Evolutionary conservation across 257 asterid species (phyloP), one percentile per base, ranked within the genome.

Genomic region (Solanum commersonii): DNA sequence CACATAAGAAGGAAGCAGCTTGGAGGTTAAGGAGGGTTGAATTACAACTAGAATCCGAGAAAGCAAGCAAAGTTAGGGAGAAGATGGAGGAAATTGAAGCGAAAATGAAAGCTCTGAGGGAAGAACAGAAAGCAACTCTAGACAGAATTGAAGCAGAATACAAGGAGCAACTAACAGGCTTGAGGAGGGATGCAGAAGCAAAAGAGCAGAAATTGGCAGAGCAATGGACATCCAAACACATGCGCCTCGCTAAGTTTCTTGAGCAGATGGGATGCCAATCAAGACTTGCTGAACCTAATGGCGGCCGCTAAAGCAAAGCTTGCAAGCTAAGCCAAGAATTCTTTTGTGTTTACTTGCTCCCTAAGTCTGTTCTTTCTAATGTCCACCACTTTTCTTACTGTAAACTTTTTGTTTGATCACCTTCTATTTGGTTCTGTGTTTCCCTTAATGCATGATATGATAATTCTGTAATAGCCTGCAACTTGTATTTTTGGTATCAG

Each of bases 171-270:
- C 70, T 97, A 6, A 95, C 94, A 0, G 98, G 98, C 8, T 79
- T 97, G 90, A 93, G 98, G 88, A 90, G 97, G 82, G 99, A 97
- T 67, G 99, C 99, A 0, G 99, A 97, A 72, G 91, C 91, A 16
- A 97, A 96, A 87, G 99, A 97, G 90, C 98, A 94, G 92, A 96
- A 97, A 83, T 84, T 97, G 89, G 96, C 98, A 0, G 99, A 97
- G 90, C 99, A 96, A 68, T 97, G 99, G 99, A 93, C 96, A 4
- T 94, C 96, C 0, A 97, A 94, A 91, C 98, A 97, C 89, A 6
- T 89, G 2, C 96, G 95, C 60, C 90, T 96, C 27, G 90, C 93
- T 0, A 93, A 89, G 91, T 93, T 95, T 86, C 94, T 96, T 22
- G 98, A 96, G 88, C 98, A 94, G 89, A 92, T 93, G 91, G 98